These are phyloP conservation scores for Emergomyces pasteurianus DNA, from an alignment of 2,329 filamentous ascomycete genomes.

Conservation along the genomic window DNA sequence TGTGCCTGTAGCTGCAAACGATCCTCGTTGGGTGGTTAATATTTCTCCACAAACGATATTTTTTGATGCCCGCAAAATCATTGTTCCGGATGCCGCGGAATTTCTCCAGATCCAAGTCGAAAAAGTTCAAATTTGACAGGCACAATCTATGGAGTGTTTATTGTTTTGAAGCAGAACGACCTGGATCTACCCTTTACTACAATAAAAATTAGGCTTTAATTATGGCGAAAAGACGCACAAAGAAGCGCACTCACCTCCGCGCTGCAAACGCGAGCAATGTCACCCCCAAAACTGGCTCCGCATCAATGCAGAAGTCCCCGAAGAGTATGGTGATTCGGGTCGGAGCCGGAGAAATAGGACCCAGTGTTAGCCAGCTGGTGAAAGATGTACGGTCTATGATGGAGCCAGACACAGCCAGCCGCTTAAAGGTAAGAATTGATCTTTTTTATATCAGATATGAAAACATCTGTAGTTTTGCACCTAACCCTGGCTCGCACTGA, in stretches of 20 bases:
- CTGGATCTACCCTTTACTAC: background rate
- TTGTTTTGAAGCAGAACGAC: background rate
- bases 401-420: slow-evolving; percentile 85
- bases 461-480: background rate
- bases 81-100: slow-evolving; percentile 21
- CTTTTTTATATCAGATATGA: background rate
- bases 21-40: background rate
- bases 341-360: slow-evolving; percentile 83
- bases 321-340: slow-evolving; percentile 99
- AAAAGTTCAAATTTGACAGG: slow-evolving; percentile 5
- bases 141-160: background rate
- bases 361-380: slow-evolving; percentile 81
- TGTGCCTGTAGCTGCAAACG: background rate
- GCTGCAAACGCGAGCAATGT: slow-evolving; percentile 46
- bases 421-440: slow-evolving; percentile 50
- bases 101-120: background rate
- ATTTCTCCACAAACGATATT: slow-evolving; percentile 17
- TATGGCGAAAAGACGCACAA: slow-evolving; percentile 72
- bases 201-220: slow-evolving; percentile 1
- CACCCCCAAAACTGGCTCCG: slow-evolving; percentile 48
- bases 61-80: slow-evolving; percentile 24
- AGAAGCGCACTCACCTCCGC: slow-evolving; percentile 78
- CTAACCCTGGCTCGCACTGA: slow-evolving; percentile 1
- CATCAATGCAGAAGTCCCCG: slow-evolving; percentile 49
- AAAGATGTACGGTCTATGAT: slow-evolving; percentile 86